These are phyloP conservation scores for Nothopassalora personata DNA, from an alignment of 2,329 filamentous ascomycete genomes.

Conservation along the genomic window DNA sequence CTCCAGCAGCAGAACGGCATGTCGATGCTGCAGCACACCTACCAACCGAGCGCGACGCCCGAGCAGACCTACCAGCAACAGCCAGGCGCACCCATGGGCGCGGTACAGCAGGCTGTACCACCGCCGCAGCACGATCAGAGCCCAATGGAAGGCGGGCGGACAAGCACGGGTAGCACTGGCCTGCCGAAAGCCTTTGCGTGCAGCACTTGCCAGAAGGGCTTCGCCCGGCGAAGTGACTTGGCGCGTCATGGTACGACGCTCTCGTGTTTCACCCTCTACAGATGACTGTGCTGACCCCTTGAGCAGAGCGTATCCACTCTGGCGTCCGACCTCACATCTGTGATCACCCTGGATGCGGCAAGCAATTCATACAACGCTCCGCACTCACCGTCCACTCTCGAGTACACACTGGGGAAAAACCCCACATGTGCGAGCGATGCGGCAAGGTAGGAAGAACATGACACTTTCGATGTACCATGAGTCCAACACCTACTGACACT, in stretches of 20 bases:
- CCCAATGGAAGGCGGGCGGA: slow-evolving; percentile 31
- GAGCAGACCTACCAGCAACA: slow-evolving; percentile 40
- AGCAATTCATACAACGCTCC: slow-evolving; percentile 95
- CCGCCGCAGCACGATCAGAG: slow-evolving; percentile 31
- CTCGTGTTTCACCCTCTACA: slow-evolving; percentile 6
- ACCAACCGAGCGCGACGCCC: slow-evolving; percentile 46
- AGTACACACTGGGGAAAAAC: slow-evolving; percentile 96
- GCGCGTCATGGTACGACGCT: slow-evolving; percentile 76
- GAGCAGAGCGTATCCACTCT: slow-evolving; percentile 85
- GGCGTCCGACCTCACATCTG: slow-evolving; percentile 88
- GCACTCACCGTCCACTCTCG: slow-evolving; percentile 92
- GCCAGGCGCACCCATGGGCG: slow-evolving; percentile 29
- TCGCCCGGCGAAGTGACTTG: slow-evolving; percentile 88
- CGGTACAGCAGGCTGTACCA: slow-evolving; percentile 29
- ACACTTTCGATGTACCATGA: background rate
- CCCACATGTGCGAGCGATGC: slow-evolving; percentile 94
- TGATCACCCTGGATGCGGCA: slow-evolving; percentile 81
- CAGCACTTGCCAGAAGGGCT: slow-evolving; percentile 82
- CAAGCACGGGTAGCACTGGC: slow-evolving; percentile 42
- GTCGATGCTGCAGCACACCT: slow-evolving; percentile 52
- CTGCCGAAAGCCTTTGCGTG: slow-evolving; percentile 78
- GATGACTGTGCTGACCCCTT: slow-evolving; percentile 22
- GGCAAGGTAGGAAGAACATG: slow-evolving; percentile 65
- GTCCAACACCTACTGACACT: slow-evolving; percentile 23
- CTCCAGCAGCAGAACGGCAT: slow-evolving; percentile 44